phyloP scores from a whole-genome alignment of 805 yeast species.

The Schwanniomyces sp. region DNA sequence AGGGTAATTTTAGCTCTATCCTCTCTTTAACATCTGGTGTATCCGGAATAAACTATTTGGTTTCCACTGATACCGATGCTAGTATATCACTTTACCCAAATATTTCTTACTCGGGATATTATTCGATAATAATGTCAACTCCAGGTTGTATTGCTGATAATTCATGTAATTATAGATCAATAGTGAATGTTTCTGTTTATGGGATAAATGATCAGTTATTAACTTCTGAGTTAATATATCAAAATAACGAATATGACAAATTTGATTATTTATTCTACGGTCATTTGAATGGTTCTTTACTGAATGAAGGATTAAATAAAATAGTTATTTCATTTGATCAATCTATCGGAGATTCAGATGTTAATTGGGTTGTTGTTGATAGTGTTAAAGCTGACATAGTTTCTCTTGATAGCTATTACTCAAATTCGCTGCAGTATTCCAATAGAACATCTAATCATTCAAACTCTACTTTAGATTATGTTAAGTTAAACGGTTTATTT shows the following conservation, averaged over 20 bases:
- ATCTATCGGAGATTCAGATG: constrained; percentile 14
- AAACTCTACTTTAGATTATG: constrained; percentile 14
- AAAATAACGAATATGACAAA: constrained; percentile 76
- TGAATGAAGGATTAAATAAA: constrained; percentile 23
- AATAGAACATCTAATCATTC: constrained; percentile 26
- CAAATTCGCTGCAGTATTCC: constrained; percentile 15
- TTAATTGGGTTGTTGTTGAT: constrained; percentile 68
- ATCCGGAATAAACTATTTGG: constrained; percentile 33
- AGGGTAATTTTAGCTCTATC: constrained; percentile 32
- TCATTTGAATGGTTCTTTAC: constrained; percentile 48
- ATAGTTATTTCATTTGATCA: constrained; percentile 27
- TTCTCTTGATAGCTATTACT: constrained; percentile 43
- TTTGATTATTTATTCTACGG: constrained; percentile 81
- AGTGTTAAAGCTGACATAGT: constrained; percentile 53
- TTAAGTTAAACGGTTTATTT: constrained; percentile 71
- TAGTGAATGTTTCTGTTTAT: constrained; percentile 71
- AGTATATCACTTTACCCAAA: constrained; percentile 62
- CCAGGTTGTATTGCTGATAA: constrained; percentile 79
- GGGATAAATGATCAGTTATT: constrained; percentile 47
- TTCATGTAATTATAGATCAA: constrained; percentile 71
- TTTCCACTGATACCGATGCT: constrained; percentile 25
- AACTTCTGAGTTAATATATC: constrained; percentile 55
- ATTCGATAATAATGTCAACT: constrained; percentile 70
- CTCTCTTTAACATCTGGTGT: constrained; percentile 24
- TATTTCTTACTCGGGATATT: constrained; percentile 70